These are phyloP conservation scores for Penicillium aurantiogriseum DNA, from an alignment of 2,329 filamentous ascomycete species.

Conservation along the genomic window DNA sequence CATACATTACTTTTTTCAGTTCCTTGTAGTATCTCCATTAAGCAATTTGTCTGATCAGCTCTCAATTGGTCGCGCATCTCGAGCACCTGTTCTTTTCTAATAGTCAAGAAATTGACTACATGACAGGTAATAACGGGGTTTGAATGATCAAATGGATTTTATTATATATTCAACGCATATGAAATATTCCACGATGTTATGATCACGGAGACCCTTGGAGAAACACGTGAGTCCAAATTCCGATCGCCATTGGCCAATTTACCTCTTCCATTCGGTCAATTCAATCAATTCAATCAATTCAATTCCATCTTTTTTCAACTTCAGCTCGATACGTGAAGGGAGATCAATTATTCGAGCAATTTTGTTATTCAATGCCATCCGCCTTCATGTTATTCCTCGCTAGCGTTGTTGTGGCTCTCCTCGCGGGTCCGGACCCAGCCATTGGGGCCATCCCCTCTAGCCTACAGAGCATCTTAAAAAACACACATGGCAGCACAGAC, in stretches of 20 bases:
- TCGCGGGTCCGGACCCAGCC: conserved; percentile 25
- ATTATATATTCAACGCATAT: neutral
- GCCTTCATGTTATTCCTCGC: conserved; percentile 17
- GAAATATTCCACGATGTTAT: neutral
- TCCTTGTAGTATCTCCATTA: neutral
- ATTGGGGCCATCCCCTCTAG: conserved; percentile 40
- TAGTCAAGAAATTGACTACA: neutral
- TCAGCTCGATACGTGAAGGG: neutral
- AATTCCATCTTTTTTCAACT: neutral
- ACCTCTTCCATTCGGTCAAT: neutral
- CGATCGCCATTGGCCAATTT: neutral
- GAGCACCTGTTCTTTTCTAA: neutral
- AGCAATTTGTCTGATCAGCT: neutral
- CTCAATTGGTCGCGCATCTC: neutral
- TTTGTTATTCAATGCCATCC: conserved; percentile 6
- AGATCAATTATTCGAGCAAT: neutral
- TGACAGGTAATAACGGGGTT: no score
- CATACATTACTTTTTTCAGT: neutral
- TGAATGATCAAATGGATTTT: neutral
- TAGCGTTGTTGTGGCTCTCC: conserved; percentile 23
- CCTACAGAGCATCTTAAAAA: conserved; percentile 56
- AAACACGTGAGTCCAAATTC: conserved; percentile 13
- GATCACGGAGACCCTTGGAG: neutral
- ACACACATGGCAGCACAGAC: conserved; percentile 52
- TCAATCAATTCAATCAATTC: neutral